Evolutionary conservation across 31 red algal species (phyloP), one percentile per base, ranked within the genome.

Genomic region (Odonthalia washingtoniensis): DNA sequence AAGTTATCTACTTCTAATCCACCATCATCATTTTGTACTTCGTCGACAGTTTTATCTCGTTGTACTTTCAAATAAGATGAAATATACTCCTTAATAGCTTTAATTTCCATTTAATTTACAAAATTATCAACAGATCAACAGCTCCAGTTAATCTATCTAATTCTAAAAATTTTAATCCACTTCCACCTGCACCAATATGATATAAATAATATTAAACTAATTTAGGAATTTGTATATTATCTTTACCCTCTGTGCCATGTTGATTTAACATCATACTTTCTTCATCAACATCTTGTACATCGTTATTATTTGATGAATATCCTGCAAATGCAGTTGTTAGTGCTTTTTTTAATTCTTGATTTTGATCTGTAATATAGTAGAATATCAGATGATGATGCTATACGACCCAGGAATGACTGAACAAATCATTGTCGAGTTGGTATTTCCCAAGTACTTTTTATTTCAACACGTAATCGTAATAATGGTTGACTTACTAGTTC

Each of bases 101-200:
- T 80, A 17, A 57, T 83, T 46, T 95, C 89, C 28, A 42, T 37
- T 84, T 95, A 92, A 46, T 84, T 82, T 17, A 95, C 94, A 84
- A 95, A 95, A 12, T 95, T 34, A 88, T 31, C 41, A 35, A 5
- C 72, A 67, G 1, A 95, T 67, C 33, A 75, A 65, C 31, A 83
- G 82, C 16, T 92, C n/a, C n/a, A n/a, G n/a, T n/a, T n/a, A n/a
- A n/a, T n/a, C n/a, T n/a, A n/a, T n/a, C n/a, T n/a, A n/a, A 17
- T 73, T 91, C 88, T 41, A 95, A 67, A 57, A 95, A 91, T 75
- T 95, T 89, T 2, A 95, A 89, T 46, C 94, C 90, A 46, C 46
- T 76, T 17, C 81, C 80, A 18, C 82, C 86, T 24, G 69, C 88
- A 38, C 80, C 41, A 45, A 70, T 70, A 73, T 85, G 81, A 78